Evolutionary conservation across 345 rosid species (phyloP), one percentile per base, ranked within the genome.

Genomic region (Moricandia arvensis): DNA sequence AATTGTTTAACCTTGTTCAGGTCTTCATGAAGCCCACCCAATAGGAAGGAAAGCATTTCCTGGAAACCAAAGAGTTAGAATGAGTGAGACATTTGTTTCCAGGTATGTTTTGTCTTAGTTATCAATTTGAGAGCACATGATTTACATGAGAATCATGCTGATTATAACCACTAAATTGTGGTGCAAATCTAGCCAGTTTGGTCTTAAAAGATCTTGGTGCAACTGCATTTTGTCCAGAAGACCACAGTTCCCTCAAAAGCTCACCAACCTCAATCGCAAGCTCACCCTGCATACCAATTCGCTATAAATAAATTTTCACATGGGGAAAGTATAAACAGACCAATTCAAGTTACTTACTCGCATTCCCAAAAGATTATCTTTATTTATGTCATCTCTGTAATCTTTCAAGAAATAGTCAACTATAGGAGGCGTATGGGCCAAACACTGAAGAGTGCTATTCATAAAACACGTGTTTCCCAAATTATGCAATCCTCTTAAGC

Each of bases 131-230:
- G 62, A 58, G 33, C 37, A 77, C 47, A 76, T 30, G 45, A 84
- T 85, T 76, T 72, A 94, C 98, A 80, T 94, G 98, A 80, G 96
- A 94, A 89, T 94, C 98, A 73, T 94, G 97, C 83, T 94, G 98
- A 78, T 91, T 91, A 77, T 90, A 90, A 71, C 98, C 98, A 75
- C 96, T 88, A 77, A 94, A 94, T n/a, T 90, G 98, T 9, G 98
- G 96, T 80, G 97, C 96, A 82, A 94, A 94, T 64, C 85, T 88
- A 33, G 91, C 84, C 76, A 94, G 86, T 81, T 88, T 91, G 69
- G 92, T 86, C 80, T 94, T 94, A 60, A 94, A 91, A 24, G 67
- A 80, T 49, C 93, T 90, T 24, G 98, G 98, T 13, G 90, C 88
- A 77, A 91, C 61, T 62, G 89, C 45, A 29, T 80, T 82, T 62